Base-by-base conservation (phyloP, 495 filamentous ascomycete species). In the Mytilinidion resinicola region DNA sequence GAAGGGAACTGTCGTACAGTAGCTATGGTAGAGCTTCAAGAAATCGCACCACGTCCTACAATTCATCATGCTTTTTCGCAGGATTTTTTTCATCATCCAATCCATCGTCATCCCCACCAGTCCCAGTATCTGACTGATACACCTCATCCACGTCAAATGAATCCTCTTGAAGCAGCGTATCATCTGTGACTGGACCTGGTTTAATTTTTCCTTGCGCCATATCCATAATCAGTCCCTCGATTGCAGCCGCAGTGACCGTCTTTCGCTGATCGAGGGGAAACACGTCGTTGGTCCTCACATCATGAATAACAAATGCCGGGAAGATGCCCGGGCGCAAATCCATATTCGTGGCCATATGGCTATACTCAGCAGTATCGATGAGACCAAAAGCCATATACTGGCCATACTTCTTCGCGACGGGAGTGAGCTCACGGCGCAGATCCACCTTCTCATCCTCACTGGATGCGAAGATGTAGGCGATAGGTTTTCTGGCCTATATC, bases 311-410 rank as follows among this genome's bases (percentile, higher is more conserved):
- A 38, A 79, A 47, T 9, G 67, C 72, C 25, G 66, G 68, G 42
- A 61, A 65, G 6, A 41, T 33, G 19, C 59, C 66, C 1, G 49
- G 43, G 9, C 47, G 41, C 37, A 78, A 43, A 7, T 76, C 76
- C 43, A 78, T 61, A 41, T 68, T 67, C 30, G 60, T 63, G 0
- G 69, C 67, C 53, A 78, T 77, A 14, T 79, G 73, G 11, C 67
- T 66, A 61, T 79, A 80, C 55, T 81, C 78, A 9, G 66, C 43
- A 1, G 72, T 68, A 53, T 78, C 74, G 0, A 77, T 73, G 11
- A 75, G 76, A 7, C 73, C 73, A 55, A 81, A 78, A 50, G 55
- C 67, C 8, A 80, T 62, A 41, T 76, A 79, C 4, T 80, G 73
- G 37, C 65, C 51, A 63, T 78, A 79, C 63, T 76, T 78, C 58